Evolutionary conservation across 2,329 filamentous ascomycete species (phyloP).

Genomic region (Apiospora sp.): DNA sequence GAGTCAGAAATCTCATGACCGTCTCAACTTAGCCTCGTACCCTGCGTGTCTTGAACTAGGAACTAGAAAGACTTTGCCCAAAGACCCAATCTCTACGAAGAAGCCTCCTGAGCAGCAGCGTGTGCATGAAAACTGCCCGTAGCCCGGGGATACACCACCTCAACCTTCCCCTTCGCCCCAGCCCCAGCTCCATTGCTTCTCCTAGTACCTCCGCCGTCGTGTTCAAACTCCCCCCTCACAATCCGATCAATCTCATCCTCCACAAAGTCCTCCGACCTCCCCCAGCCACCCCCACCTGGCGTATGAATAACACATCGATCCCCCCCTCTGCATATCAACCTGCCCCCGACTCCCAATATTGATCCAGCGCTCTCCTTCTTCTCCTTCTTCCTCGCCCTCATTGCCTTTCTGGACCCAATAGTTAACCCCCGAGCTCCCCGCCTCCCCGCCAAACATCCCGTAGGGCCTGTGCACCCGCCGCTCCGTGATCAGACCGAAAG

Average conservation of each 20-base stretch:
- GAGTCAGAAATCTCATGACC: no score
- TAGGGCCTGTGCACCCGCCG: constrained; percentile 74
- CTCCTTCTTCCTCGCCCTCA: constrained; percentile 26
- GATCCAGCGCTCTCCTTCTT: constrained; percentile 48
- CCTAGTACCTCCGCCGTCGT: not conserved
- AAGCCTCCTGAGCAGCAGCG: not conserved
- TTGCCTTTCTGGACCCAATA: constrained; percentile 34
- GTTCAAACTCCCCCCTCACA: not conserved
- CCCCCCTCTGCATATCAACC: constrained; percentile 65
- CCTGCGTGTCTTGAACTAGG: no score
- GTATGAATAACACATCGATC: constrained; percentile 69
- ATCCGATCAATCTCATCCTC: constrained; percentile 3
- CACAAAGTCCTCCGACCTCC: not conserved
- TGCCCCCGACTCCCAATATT: constrained; percentile 66
- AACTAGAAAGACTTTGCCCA: no score
- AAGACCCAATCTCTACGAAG: not conserved
- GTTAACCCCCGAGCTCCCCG: constrained; percentile 71
- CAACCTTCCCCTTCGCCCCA: not conserved
- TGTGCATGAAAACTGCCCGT: not conserved
- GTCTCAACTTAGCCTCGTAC: no score
- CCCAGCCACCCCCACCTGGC: constrained; percentile 66
- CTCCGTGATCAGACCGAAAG: constrained; percentile 75
- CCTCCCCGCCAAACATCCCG: constrained; percentile 73
- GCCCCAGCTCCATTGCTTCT: not conserved
- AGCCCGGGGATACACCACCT: not conserved